Base-by-base conservation (phyloP, 495 filamentous ascomycete species). In the Pyronema omphalodes region DNA sequence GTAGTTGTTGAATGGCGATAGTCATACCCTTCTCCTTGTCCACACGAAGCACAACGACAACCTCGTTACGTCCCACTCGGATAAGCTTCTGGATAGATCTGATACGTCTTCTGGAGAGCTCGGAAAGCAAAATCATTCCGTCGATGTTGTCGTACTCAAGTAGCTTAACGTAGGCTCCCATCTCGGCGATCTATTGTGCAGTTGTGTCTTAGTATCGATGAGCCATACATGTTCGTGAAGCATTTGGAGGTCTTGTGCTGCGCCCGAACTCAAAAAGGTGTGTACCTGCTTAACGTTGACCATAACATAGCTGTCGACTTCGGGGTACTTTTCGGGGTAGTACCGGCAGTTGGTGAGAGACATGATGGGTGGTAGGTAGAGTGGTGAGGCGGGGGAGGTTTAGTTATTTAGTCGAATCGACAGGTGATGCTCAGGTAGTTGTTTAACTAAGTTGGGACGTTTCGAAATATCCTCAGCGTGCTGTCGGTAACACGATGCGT, bases 81-180 rank as follows among this genome's bases (percentile, higher is more conserved):
- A 98, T 98, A 48, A 98, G 79, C 74, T 98, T 98, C 69, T 98
- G 91, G 65, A 98, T 98, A 77, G 81, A 87, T 71, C 91, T 74
- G 63, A 98, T 98, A 76, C 91, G 89, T 70, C 91, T 81, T 70
- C 91, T 77, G 23, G 93, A 96, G 47, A 98, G 77, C 68, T 98
- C 91, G 60, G 84, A 91, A 57, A 98, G 83, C 47, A 98, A 75
- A 58, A 98, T 98, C 91, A 98, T 98, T 74, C 91, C 91, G 68
- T 98, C 91, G 69, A 98, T 98, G 72, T 95, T 93, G 69, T 96
- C 91, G 70, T 98, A 98, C 72, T 98, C 91, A 61, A 98, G 81
- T 29, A 98, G 80, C 73, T 98, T 98, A 66, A 98, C 91, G 67
- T 98, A 98, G 60, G 91, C 91, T 60, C 91, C 91, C 91, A 98